phyloP scores from a whole-genome alignment of 2,329 filamentous ascomycete species.

The Botrytis paeoniae region DNA sequence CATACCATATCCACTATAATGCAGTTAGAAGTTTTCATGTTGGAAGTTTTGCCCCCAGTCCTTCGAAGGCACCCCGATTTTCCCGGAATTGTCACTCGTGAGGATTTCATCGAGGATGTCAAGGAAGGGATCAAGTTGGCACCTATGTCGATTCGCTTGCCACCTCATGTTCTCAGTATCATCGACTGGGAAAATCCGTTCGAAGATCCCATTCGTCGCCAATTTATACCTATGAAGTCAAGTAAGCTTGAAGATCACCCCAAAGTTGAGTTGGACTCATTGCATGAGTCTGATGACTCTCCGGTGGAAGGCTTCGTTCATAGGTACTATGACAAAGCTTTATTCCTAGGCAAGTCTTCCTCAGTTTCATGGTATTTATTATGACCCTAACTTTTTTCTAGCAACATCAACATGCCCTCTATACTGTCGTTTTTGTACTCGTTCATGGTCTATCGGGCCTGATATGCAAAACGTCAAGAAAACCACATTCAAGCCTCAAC shows the following conservation, averaged over 20 bases:
- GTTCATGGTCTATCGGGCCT: slow-evolving; percentile 56
- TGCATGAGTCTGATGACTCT: slow-evolving; percentile 55
- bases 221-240: slow-evolving; percentile 58
- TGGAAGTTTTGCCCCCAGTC: slow-evolving; percentile 47
- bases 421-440: slow-evolving; percentile 62
- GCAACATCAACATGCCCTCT: slow-evolving; percentile 59
- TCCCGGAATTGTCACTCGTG: slow-evolving; percentile 44
- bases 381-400: slow-evolving; percentile 36
- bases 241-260: slow-evolving; percentile 53
- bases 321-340: slow-evolving; percentile 60
- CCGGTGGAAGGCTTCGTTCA: slow-evolving; percentile 58
- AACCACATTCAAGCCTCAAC: slow-evolving; percentile 41
- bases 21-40: slow-evolving; percentile 47
- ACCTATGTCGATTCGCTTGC: slow-evolving; percentile 59
- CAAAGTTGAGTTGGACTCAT: slow-evolving; percentile 52
- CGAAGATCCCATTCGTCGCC: slow-evolving; percentile 56
- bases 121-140: slow-evolving; percentile 50
- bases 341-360: slow-evolving; percentile 53
- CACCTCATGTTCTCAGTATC: slow-evolving; percentile 57
- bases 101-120: slow-evolving; percentile 55
- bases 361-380: neutral
- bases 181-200: slow-evolving; percentile 59
- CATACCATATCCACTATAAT: slow-evolving; percentile 8
- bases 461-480: slow-evolving; percentile 53
- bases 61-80: slow-evolving; percentile 43